phyloP scores from a whole-genome alignment of 345 rosid species.

The Nasturtium officinale region DNA sequence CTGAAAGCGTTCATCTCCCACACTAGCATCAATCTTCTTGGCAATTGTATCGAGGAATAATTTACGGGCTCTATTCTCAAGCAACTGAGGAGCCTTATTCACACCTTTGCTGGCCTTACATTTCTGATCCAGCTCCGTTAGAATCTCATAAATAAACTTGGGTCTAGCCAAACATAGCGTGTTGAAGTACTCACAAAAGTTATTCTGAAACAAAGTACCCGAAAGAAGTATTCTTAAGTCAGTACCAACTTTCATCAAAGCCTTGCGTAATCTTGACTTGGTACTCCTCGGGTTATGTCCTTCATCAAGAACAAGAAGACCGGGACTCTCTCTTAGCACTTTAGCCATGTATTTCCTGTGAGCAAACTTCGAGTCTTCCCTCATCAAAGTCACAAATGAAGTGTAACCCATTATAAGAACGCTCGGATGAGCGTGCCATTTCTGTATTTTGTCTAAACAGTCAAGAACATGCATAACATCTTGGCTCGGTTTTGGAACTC shows the following conservation, averaged over 20 bases:
- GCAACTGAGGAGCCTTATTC: constrained; percentile 63
- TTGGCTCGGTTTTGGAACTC: constrained; percentile 69
- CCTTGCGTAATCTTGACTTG: constrained; percentile 89
- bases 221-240: constrained; percentile 82
- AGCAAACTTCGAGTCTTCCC: constrained; percentile 81
- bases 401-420: constrained; percentile 97
- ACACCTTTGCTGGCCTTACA: constrained; percentile 48
- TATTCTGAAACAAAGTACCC: constrained; percentile 94
- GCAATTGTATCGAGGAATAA: constrained; percentile 77
- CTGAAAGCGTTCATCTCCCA: constrained; percentile 69
- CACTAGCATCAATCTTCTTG: constrained; percentile 69
- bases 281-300: constrained; percentile 98
- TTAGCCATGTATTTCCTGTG: constrained; percentile 87
- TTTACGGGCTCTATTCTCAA: constrained; percentile 90
- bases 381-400: constrained; percentile 84
- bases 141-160: constrained; percentile 71
- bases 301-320: constrained; percentile 85
- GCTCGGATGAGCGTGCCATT: constrained; percentile 93
- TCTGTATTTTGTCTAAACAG: constrained; percentile 90
- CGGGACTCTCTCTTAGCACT: constrained; percentile 87
- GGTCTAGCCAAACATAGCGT: constrained; percentile 94
- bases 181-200: constrained; percentile 92
- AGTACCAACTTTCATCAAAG: constrained; percentile 84
- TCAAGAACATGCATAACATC: constrained; percentile 94
- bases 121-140: constrained; percentile 68